Conservation (phyloP, 31 red algal genomes). For the Bonnemaisonia californica region DNA sequence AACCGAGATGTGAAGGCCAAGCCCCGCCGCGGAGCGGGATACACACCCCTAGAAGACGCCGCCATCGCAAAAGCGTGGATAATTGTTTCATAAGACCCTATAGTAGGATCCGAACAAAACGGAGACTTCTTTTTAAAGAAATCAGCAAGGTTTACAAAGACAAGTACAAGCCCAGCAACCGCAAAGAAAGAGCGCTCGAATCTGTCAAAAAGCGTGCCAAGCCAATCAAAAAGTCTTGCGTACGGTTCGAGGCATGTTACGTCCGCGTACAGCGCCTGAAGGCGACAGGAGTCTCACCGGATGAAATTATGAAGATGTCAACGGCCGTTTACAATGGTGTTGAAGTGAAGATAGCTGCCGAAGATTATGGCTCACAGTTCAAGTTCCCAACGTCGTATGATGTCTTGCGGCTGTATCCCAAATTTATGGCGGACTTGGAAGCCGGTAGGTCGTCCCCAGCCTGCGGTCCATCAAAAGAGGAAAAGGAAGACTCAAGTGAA, state of each 20-base stretch:
- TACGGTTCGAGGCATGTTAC: no score
- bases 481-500: no score
- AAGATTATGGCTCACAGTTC: no score
- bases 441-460: background rate
- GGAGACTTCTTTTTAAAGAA: background rate
- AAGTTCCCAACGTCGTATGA: no score
- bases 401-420: no score
- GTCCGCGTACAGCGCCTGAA: background rate
- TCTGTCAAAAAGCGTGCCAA: background rate
- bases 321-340: no score
- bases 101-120: background rate
- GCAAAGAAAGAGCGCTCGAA: background rate
- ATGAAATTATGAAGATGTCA: background rate
- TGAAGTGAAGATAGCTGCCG: no score
- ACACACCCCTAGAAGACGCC: slow-evolving; percentile 3
- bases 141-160: background rate
- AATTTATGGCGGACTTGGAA: slow-evolving; percentile 14
- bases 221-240: background rate
- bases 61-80: background rate
- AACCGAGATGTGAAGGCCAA: no score
- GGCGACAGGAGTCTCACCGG: background rate
- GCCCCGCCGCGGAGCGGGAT: no score
- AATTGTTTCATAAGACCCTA: background rate
- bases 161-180: background rate
- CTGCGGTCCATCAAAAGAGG: no score